Base-by-base conservation (phyloP, 2,329 filamentous ascomycete species). In the Phyllosticta citriasiana region DNA sequence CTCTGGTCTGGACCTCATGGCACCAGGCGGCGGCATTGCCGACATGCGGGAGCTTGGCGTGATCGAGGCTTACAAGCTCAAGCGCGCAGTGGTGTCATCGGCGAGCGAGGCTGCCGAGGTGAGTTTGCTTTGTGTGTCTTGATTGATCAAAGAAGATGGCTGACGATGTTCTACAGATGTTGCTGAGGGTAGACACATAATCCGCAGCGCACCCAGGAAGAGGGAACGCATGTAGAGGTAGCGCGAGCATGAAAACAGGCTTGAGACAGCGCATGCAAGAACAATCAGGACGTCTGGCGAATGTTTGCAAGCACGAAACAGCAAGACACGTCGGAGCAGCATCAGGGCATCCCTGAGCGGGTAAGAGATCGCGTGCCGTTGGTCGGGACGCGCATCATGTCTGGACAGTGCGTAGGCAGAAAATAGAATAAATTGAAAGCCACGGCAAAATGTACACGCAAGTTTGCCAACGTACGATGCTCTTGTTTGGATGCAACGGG, bases 31-130 rank as follows among this genome's bases (percentile, higher is more conserved):
- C 63, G 92, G 91, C 53, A 91, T 99, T 70, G 83, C 90, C 12
- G 94, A 99, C 71, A 99, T 99, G 94, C 84, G 93, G 59, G 91
- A 99, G 69, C 74, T 96, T 55, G 94, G 94, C 53, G 92, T 99
- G 27, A 88, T 99, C 67, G 94, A 99, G 79, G 96, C 91, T 76
- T 97, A 97, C 82, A 99, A 99, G 82, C 79, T 99, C 73, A 99
- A 99, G 84, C 88, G 86, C 73, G 94, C 94, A n/a, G 94, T 99
- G 60, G 94, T 99, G 57, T 95, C 89, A 59, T 96, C 91, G 64
- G 94, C 94, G 24, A 95, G 91, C 62, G 94, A 99, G 78, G 94
- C 94, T 65, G 92, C 94, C 66, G 94, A 99, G 84, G 91, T 95
- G 81, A 79, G 86, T 74, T 35, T 52, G 60, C 35, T 40, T 54